Conservation (phyloP, 441 rosid genomes). For the Erodium trifolium region DNA sequence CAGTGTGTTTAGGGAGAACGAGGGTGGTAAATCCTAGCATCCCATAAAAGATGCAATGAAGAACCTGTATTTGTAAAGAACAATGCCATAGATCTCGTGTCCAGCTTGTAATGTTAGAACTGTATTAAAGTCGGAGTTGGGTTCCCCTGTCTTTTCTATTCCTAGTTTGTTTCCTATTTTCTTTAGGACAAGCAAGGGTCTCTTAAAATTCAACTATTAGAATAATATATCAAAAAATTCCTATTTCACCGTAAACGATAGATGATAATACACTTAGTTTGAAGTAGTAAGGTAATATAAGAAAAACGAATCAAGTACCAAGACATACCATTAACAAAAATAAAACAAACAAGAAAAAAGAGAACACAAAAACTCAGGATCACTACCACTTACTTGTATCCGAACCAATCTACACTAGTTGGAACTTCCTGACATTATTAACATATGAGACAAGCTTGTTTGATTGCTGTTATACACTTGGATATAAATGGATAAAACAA, state of each 20-base stretch:
- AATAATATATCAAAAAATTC: too few relatives aligned
- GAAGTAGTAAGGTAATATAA: neutral
- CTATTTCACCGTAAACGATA: neutral
- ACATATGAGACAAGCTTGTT: neutral
- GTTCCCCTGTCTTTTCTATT: too few relatives aligned
- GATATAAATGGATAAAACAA: neutral
- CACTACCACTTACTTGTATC: neutral
- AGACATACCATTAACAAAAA: neutral
- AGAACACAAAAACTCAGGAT: neutral
- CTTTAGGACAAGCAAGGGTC: too few relatives aligned
- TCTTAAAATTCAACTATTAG: too few relatives aligned
- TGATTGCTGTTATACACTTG: neutral
- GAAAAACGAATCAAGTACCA: neutral
- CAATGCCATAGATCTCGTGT: neutral
- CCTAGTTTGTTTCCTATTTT: too few relatives aligned
- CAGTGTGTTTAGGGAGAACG: too few relatives aligned
- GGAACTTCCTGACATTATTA: neutral
- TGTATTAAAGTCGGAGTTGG: too few relatives aligned
- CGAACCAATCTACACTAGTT: neutral
- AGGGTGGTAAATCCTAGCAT: too few relatives aligned
- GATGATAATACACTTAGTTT: neutral
- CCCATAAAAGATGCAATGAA: too few relatives aligned
- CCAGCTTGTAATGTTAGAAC: neutral
- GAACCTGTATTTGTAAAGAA: too few relatives aligned
- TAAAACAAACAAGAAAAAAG: neutral